phyloP scores from a whole-genome alignment of 2,329 filamentous ascomycete genomes.

The Bimuria novae-zelandiae region DNA sequence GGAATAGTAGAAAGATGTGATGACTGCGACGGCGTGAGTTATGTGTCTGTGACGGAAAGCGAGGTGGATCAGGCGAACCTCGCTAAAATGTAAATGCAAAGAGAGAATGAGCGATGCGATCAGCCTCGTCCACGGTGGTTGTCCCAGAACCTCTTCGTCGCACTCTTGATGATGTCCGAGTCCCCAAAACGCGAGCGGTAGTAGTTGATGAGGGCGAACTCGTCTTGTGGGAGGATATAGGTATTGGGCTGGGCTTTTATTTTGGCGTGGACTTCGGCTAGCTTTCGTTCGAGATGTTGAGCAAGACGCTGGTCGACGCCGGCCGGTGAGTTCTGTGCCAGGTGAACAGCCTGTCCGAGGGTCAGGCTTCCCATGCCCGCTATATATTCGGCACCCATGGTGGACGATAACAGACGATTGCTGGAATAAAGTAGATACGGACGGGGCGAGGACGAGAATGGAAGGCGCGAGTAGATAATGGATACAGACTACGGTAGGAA shows the following conservation, averaged over 20 bases:
- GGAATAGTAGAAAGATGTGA: slow-evolving; percentile 4
- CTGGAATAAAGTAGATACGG: slow-evolving; percentile 25
- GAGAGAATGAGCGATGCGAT: slow-evolving; percentile 13
- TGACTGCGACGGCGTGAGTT: background rate
- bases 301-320: slow-evolving; percentile 67
- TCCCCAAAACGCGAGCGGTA: slow-evolving; percentile 70
- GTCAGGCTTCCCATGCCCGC: slow-evolving; percentile 50
- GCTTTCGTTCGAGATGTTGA: slow-evolving; percentile 65
- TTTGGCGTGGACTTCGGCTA: slow-evolving; percentile 67
- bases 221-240: slow-evolving; percentile 76
- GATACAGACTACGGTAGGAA: slow-evolving; percentile 2
- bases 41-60: background rate
- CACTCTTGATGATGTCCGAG: slow-evolving; percentile 54
- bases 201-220: slow-evolving; percentile 88
- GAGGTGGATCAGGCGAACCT: slow-evolving; percentile 9
- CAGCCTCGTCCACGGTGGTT: slow-evolving; percentile 43
- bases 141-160: slow-evolving; percentile 63
- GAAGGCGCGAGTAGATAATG: slow-evolving; percentile 20
- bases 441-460: slow-evolving; percentile 31
- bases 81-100: slow-evolving; percentile 1
- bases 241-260: slow-evolving; percentile 66
- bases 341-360: slow-evolving; percentile 72
- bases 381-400: slow-evolving; percentile 48
- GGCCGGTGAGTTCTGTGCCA: slow-evolving; percentile 74
- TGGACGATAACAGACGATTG: slow-evolving; percentile 41